A percentile compares a stretch with the other conserved stretches of the same genome.
phyloP scores from a whole-genome alignment of 495 filamentous ascomycete genomes.

The Xeromyces bisporus region DNA sequence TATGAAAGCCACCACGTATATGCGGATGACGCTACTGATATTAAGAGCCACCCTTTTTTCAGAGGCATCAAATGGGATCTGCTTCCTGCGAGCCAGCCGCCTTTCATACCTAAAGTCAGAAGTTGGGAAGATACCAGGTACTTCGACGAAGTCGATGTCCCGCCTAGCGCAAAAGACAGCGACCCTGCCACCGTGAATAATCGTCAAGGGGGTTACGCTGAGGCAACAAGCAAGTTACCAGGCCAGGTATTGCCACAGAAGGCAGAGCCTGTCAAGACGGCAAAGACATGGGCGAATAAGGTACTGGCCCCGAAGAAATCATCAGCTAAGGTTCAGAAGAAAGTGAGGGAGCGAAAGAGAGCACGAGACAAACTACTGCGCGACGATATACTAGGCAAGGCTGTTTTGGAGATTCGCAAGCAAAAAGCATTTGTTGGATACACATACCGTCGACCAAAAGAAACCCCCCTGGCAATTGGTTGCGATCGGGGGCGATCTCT shows the following conservation, averaged over 20 bases:
- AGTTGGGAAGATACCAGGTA: conserved; percentile 71
- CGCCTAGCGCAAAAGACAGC: conserved; percentile 31
- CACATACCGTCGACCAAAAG: conserved; percentile 51
- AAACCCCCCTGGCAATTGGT: conserved; percentile 16
- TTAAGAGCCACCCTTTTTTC: conserved; percentile 65
- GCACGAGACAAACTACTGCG: conserved; percentile 65
- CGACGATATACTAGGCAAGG: conserved; percentile 43
- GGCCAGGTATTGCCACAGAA: too few species aligned
- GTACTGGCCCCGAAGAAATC: not conserved
- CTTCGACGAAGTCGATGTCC: conserved; percentile 65
- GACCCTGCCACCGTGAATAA: conserved; percentile 12
- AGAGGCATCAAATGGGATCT: conserved; percentile 48
- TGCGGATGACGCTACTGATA: conserved; percentile 58
- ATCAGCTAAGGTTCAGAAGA: conserved; percentile 7
- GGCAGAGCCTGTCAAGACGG: not conserved
- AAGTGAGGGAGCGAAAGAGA: conserved; percentile 44
- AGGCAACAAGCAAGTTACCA: conserved; percentile 4
- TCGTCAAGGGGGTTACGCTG: conserved; percentile 4
- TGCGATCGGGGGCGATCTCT: conserved; percentile 16
- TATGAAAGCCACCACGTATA: conserved; percentile 48
- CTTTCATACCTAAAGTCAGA: conserved; percentile 56
- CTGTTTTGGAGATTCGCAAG: conserved; percentile 62
- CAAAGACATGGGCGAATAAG: conserved; percentile 1
- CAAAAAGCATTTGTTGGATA: conserved; percentile 79
- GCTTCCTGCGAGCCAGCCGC: conserved; percentile 50